Evolutionary conservation across 179 eudicot species (phyloP).

Genomic region (Pouteria campechiana): DNA sequence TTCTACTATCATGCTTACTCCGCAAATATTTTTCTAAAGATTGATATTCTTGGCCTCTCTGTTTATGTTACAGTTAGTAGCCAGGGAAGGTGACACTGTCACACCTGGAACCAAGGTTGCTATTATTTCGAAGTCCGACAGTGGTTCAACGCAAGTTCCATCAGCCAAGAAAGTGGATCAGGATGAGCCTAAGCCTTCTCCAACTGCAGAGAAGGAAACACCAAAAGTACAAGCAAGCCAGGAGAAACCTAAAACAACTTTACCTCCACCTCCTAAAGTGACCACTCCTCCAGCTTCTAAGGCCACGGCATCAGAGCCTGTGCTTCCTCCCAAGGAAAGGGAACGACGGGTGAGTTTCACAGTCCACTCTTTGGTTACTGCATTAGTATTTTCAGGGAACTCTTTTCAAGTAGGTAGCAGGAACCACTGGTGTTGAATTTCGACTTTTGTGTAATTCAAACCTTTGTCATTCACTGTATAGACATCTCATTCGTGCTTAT

Average conservation of each 20-base stretch:
- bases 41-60: too few relatives aligned
- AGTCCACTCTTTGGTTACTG: not conserved
- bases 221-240: too few relatives aligned
- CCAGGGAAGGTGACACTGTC: constrained; percentile 94
- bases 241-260: constrained; percentile 22
- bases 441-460: too few relatives aligned
- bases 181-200: constrained; percentile 25
- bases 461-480: too few relatives aligned
- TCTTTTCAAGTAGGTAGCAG: too few relatives aligned
- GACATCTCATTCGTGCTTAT: too few relatives aligned
- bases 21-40: too few relatives aligned
- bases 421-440: too few relatives aligned
- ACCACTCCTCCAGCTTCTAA: constrained; percentile 43
- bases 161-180: constrained; percentile 57
- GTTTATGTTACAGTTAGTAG: constrained; percentile 40
- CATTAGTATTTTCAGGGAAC: not conserved
- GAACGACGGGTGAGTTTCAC: constrained; percentile 71
- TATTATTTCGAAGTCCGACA: constrained; percentile 64
- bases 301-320: constrained; percentile 73
- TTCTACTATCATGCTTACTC: too few relatives aligned
- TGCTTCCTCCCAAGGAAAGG: constrained; percentile 93
- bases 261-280: constrained; percentile 23
- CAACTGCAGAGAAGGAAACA: constrained; percentile 37
- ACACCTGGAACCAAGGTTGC: constrained; percentile 92
- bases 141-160: constrained; percentile 56